phyloP scores from a whole-genome alignment of 257 asterid species.

The Solanum peruvianum region DNA sequence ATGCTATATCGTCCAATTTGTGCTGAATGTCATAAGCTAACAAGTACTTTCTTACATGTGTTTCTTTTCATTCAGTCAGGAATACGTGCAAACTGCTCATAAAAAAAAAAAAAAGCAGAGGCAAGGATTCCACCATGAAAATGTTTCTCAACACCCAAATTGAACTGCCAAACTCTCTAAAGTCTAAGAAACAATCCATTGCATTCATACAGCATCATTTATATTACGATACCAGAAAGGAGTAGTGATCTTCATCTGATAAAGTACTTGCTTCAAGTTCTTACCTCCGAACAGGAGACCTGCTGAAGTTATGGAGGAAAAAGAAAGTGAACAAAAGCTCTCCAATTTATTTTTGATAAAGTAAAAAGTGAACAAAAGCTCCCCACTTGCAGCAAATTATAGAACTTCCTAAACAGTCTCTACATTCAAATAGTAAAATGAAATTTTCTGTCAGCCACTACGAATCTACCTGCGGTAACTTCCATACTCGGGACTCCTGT shows the following conservation, averaged over 20 bases:
- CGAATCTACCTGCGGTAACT: slow-evolving; percentile 45
- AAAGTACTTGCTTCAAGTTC: slow-evolving; percentile 11
- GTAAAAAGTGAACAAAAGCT: not conserved
- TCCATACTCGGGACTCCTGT: slow-evolving; percentile 61
- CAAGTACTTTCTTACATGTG: not conserved
- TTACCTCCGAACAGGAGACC: slow-evolving; percentile 48
- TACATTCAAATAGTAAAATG: not conserved
- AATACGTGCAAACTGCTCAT: not conserved
- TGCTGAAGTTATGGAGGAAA: slow-evolving; percentile 16
- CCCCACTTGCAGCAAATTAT: not conserved
- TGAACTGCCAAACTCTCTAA: not conserved
- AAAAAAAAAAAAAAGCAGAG: not conserved
- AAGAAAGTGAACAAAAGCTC: not conserved
- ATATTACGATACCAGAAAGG: not conserved
- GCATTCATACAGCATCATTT: not conserved
- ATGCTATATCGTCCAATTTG: not conserved
- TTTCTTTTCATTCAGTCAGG: not conserved
- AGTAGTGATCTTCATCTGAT: not conserved
- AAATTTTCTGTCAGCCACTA: not conserved
- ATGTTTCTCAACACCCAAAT: not conserved
- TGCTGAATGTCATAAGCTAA: not conserved
- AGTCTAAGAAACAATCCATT: not conserved
- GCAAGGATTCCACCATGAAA: not conserved
- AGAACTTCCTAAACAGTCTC: not conserved
- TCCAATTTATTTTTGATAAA: not conserved